Conservation (phyloP, 2,329 filamentous ascomycete species). For the Parasarocladium wereldwijsianum region DNA sequence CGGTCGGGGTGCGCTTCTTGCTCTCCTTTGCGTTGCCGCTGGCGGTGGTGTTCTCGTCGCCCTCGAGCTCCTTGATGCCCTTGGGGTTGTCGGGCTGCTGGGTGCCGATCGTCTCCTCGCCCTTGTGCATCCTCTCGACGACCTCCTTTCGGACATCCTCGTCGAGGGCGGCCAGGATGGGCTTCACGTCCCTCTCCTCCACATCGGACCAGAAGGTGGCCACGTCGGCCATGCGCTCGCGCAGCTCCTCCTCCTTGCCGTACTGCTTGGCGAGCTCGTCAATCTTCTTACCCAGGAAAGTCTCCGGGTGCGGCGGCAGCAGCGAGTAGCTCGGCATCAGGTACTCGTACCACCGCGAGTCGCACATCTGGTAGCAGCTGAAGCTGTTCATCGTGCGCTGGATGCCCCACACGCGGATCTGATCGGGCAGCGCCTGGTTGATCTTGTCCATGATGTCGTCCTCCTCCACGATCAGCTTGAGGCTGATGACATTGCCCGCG, state of each 20-base stretch:
- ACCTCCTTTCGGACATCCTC: conserved; percentile 49
- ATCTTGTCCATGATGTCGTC: conserved; percentile 78
- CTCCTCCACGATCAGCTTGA: conserved; percentile 94
- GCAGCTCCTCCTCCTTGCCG: conserved; percentile 54
- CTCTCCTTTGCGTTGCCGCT: conserved; percentile 7
- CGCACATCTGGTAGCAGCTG: conserved; percentile 88
- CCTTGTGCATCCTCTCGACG: conserved; percentile 41
- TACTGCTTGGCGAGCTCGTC: conserved; percentile 62
- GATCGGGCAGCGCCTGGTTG: conserved; percentile 68
- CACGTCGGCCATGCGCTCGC: conserved; percentile 60
- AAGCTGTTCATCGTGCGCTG: conserved; percentile 80
- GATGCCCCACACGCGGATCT: conserved; percentile 93
- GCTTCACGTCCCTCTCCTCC: conserved; percentile 69
- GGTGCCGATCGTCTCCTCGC: conserved; percentile 9
- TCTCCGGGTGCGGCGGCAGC: conserved; percentile 79
- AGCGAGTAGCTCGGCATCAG: conserved; percentile 88
- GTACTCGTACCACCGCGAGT: conserved; percentile 95
- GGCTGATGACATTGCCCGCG: conserved; percentile 83
- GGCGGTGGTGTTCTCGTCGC: conserved; percentile 7
- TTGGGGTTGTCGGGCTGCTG: conserved; percentile 10
- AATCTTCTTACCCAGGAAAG: conserved; percentile 72
- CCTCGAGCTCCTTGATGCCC: conserved; percentile 13
- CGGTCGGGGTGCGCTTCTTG: conserved; percentile 21
- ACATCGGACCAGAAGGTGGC: conserved; percentile 69
- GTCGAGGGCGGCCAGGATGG: conserved; percentile 46